Base-by-base conservation (phyloP, 2,329 filamentous ascomycete genomes). In the Hypomyces perniciosus region DNA sequence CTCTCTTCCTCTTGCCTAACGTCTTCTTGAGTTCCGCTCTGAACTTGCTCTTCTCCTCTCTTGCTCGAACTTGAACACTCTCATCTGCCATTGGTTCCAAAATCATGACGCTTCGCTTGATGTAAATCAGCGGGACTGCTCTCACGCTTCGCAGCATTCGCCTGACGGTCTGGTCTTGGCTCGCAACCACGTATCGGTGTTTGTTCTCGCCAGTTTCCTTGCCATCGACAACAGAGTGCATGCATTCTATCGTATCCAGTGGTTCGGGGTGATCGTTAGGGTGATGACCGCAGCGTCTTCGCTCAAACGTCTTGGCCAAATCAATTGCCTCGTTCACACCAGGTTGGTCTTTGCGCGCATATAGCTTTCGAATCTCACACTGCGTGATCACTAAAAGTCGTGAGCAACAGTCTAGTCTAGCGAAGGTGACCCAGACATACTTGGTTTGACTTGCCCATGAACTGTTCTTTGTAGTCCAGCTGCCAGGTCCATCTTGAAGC, bases 401-500 rank as follows among this genome's bases (percentile, higher is more conserved):
- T 70, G 35, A 67, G 62, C 35, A 44, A 31, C 35, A n/a, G 39
- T 27, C 29, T 30, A 46, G 43, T 42, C 28, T 10, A 4, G 40
- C 51, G n/a, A 49, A 37, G 2, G 47, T 46, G 31, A 44, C 27
- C 28, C 49, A 41, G 6, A 74, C 81, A 50, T 74, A 88, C 83
- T 85, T 44, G 88, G 86, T 71, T 93, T 95, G 60, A 90, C 84
- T 66, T 89, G 81, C 54, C 89, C 91, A 64, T 95, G 89, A 4
- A 96, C 75, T n/a, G 90, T 93, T 52, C 87, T 80, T 64, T 91
- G 82, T 30, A 96, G 73, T 26, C 85, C 82, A 35, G 80, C 78
- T 45, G 87, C 74, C n/a, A 96, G 75, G 55, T 95, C 87, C 86
- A 96, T 96, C 63, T 92, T 93, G 74, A 88, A 93, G 45, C 82